A percentile compares a stretch with the other conserved stretches of the same genome.
These are phyloP conservation scores for Tulasnella sp. DNA, from an alignment of 768 basidiomycete genomes.

Conservation along the genomic window DNA sequence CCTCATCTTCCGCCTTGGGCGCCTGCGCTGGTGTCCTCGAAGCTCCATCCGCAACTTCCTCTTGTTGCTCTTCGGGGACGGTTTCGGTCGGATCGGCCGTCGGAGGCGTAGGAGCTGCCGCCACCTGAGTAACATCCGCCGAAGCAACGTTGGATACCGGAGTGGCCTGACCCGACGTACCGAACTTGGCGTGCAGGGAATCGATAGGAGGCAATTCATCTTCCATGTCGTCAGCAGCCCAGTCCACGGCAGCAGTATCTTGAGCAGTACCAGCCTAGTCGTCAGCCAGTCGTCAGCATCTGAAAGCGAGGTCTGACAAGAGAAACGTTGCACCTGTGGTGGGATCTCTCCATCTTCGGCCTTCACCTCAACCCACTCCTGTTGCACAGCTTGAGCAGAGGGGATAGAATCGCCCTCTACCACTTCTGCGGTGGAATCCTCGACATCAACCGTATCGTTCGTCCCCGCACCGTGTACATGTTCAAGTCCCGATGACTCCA, in stretches of 20 bases:
- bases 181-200: slow-evolving; percentile 67
- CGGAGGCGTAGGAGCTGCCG: slow-evolving; percentile 26
- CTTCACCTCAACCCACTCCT: slow-evolving; percentile 18
- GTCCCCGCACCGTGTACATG: background rate
- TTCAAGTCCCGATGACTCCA: background rate
- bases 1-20: slow-evolving; percentile 12
- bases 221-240: slow-evolving; percentile 78
- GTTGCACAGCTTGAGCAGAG: slow-evolving; percentile 5
- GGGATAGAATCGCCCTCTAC: slow-evolving; percentile 12
- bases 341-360: background rate
- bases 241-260: slow-evolving; percentile 45
- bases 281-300: background rate
- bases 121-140: slow-evolving; percentile 32
- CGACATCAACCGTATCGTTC: background rate
- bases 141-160: slow-evolving; percentile 34
- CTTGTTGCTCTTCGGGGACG: background rate
- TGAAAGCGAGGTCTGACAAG: background rate
- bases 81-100: slow-evolving; percentile 16
- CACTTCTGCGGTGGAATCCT: slow-evolving; percentile 2
- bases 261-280: background rate
- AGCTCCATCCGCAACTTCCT: slow-evolving; percentile 17
- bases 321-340: slow-evolving; percentile 22
- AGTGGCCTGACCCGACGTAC: slow-evolving; percentile 62
- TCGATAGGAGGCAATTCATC: slow-evolving; percentile 70
- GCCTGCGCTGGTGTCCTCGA: background rate